These are phyloP conservation scores for Aspergillus sojae DNA, from an alignment of 2,329 filamentous ascomycete species.

Conservation along the genomic window DNA sequence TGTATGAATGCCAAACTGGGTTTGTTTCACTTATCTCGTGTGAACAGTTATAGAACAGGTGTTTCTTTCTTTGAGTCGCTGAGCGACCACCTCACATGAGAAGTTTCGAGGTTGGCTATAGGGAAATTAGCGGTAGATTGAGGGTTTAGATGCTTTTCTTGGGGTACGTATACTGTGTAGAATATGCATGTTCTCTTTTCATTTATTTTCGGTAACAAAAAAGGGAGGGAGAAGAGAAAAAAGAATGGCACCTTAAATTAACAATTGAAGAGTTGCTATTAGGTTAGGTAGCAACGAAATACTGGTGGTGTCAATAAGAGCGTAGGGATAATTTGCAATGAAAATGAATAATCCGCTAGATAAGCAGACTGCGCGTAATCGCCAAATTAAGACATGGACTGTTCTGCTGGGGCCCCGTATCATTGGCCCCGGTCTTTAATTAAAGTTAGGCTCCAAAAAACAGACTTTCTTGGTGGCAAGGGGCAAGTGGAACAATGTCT, in stretches of 20 bases:
- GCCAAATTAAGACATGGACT: not conserved
- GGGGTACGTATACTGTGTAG: not conserved
- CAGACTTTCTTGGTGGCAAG: constrained; percentile 1
- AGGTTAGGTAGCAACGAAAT: not conserved
- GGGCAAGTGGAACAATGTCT: not conserved
- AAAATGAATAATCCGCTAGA: not conserved
- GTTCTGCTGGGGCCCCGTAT: not conserved
- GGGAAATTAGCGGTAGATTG: not conserved
- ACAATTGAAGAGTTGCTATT: not conserved
- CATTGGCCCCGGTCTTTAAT: not conserved
- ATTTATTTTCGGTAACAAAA: not conserved
- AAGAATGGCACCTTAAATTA: not conserved
- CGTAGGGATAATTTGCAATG: not conserved
- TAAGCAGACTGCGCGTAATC: not conserved
- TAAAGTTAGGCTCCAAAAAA: not conserved
- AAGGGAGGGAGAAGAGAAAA: not conserved
- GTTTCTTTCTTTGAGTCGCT: not conserved
- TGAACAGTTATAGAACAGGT: not conserved
- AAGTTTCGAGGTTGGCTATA: too few species aligned
- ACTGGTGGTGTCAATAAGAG: not conserved
- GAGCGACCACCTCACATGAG: too few species aligned
- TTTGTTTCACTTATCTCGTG: not conserved
- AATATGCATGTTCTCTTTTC: not conserved
- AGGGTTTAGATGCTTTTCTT: not conserved
- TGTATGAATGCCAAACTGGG: not conserved